Percentiles rank a stretch among this genome's conserved stretches.
phyloP scores from a whole-genome alignment of 345 rosid species.

The Populus alba region DNA sequence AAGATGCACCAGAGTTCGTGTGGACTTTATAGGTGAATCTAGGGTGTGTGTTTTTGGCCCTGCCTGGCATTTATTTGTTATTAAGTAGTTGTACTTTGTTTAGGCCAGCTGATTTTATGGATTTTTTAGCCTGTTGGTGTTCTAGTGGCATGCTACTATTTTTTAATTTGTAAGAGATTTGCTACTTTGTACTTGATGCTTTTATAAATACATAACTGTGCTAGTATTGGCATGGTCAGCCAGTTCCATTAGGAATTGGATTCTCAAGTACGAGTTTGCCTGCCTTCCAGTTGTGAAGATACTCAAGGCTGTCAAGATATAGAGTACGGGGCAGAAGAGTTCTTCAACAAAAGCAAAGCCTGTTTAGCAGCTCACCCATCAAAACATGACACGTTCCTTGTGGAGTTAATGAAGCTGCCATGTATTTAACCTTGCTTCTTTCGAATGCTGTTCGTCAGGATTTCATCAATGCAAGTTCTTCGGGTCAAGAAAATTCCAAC shows the following conservation, averaged over 20 bases:
- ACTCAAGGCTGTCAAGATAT: neutral
- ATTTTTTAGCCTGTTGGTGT: constrained; percentile 28
- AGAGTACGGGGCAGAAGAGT: neutral
- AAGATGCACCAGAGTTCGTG: constrained; percentile 74
- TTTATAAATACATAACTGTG: constrained; percentile 12
- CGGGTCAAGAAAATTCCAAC: neutral
- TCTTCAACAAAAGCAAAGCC: neutral
- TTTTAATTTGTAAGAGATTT: constrained; percentile 23
- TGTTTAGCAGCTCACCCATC: neutral
- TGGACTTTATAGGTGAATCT: constrained; percentile 49
- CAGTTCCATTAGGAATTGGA: neutral
- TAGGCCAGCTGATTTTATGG: constrained; percentile 27
- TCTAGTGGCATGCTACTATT: constrained; percentile 23
- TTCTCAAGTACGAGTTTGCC: neutral
- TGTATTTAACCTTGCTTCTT: neutral
- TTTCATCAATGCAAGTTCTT: neutral
- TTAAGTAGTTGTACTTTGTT: constrained; percentile 25
- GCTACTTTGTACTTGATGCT: constrained; percentile 24
- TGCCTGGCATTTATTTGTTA: constrained; percentile 1
- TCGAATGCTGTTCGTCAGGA: neutral
- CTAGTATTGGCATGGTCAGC: constrained; percentile 10
- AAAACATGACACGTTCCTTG: neutral
- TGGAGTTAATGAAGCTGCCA: neutral
- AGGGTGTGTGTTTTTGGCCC: neutral
- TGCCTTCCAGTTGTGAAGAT: neutral